Conservation (phyloP, 371 early-diverging fungal species). For the Thermomucor indicae-seudaticae region DNA sequence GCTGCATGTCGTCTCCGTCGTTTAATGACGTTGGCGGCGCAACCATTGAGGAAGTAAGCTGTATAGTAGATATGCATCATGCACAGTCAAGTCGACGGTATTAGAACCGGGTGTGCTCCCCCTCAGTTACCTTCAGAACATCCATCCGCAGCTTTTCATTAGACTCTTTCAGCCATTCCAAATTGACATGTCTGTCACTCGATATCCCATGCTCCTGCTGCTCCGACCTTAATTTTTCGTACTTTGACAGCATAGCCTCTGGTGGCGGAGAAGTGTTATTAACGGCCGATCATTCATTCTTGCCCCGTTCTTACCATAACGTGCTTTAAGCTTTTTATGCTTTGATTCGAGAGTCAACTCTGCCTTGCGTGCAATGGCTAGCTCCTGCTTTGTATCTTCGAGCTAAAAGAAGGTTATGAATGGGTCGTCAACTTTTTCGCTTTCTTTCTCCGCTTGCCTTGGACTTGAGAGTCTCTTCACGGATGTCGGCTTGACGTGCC, state of each 20-base stretch:
- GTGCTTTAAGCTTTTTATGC: constrained; percentile 34
- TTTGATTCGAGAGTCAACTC: constrained; percentile 39
- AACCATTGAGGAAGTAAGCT: constrained; percentile 17
- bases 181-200: constrained; percentile 12
- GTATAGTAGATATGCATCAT: not conserved
- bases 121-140: constrained; percentile 28
- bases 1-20: not conserved
- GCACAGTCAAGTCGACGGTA: not conserved
- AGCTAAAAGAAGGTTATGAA: constrained; percentile 14
- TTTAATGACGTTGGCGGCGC: not conserved
- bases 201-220: constrained; percentile 22
- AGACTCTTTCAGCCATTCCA: constrained; percentile 32
- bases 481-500: constrained; percentile 39
- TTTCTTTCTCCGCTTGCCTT: constrained; percentile 19
- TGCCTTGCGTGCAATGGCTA: constrained; percentile 32
- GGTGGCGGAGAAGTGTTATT: not conserved
- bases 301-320: constrained; percentile 37
- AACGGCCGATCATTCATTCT: not conserved
- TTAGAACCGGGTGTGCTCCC: not conserved
- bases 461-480: constrained; percentile 32
- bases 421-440: not conserved
- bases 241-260: constrained; percentile 1
- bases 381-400: constrained; percentile 42
- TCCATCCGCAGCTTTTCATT: constrained; percentile 39
- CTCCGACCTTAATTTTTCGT: constrained; percentile 25